Base-by-base conservation (phyloP, 805 yeast species). In the Saccharomyces kudriavzevii region DNA sequence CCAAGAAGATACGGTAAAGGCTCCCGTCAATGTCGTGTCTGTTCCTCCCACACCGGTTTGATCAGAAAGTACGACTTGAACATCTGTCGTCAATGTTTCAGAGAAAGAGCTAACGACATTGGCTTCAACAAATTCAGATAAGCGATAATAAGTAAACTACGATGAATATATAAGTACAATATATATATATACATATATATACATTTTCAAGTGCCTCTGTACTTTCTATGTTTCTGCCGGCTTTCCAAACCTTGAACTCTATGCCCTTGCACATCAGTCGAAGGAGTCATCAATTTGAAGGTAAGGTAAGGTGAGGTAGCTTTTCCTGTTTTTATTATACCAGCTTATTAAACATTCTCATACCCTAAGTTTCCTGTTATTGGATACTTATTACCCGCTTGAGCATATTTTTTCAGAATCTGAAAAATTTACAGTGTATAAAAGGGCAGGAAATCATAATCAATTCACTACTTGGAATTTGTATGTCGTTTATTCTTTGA, bases 1-100 rank as follows among this genome's bases (percentile, higher is more conserved):
- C 99, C 99, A 85, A 89, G 98, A 89, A 91, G 87, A 81, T 92
- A 83, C 90, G 99, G 99, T 81, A 94, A 94, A 89, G 99, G 99
- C 82, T 88, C 98, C 74, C 96, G 99, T 84, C 94, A 89, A 83
- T 94, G 98, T 85, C 94, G 98, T 80, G 91, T 92, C 84, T 89
- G 96, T 77, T 83, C 96, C 72, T 89, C 98, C 79, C 97, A 92
- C 91, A 78, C 89, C 71, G 98, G 98, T 85, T 88, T 94, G 78
- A 89, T 94, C 85, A 92, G 99, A 89, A 94, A 94, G 84, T 94
- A 94, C 94, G 99, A 96, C 75, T 82, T 94, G 75, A 86, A 90
- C 91, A 84, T 94, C 85, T 92, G 97, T 83, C 96, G 99, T 88
- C 99, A 94, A 84, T 92, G 97, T 82, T 94, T 94, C 98, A 91